A percentile compares a stretch with the other conserved stretches of the same genome.
Evolutionary conservation across 257 asterid genomes (phyloP).

Genomic region (Penstemon eatonii): DNA sequence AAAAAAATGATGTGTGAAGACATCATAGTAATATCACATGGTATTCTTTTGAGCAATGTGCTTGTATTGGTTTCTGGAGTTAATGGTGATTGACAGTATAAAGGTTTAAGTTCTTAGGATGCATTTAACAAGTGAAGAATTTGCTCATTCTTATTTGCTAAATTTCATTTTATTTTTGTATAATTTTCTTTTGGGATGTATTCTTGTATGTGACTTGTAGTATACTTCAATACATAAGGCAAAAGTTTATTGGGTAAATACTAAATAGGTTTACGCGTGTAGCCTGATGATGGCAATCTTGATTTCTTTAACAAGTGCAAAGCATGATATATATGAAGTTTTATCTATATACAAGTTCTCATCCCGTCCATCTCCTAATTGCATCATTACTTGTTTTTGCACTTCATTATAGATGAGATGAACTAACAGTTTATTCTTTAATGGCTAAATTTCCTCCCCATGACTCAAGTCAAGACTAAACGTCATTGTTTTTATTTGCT

Average conservation of each 20-base stretch:
- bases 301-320: constrained; percentile 3
- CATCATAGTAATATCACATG: constrained; percentile 4
- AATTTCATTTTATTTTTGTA: background rate
- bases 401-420: constrained; percentile 3
- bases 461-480: background rate
- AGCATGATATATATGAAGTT: background rate
- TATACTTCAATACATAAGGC: too few relatives aligned
- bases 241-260: background rate
- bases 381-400: constrained; percentile 4
- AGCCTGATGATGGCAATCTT: background rate
- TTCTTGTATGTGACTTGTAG: too few relatives aligned
- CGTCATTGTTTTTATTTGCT: constrained; percentile 22
- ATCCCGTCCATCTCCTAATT: background rate
- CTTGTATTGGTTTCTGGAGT: constrained; percentile 2
- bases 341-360: background rate
- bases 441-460: background rate
- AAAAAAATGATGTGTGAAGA: background rate
- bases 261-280: constrained; percentile 3
- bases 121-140: background rate
- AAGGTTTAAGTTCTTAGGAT: constrained; percentile 9
- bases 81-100: background rate
- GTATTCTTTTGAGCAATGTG: background rate
- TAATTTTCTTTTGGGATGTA: too few relatives aligned
- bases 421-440: background rate
- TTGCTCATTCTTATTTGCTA: background rate